Base-by-base conservation (phyloP, 495 filamentous ascomycete genomes). In the Penicillium cinerascens region DNA sequence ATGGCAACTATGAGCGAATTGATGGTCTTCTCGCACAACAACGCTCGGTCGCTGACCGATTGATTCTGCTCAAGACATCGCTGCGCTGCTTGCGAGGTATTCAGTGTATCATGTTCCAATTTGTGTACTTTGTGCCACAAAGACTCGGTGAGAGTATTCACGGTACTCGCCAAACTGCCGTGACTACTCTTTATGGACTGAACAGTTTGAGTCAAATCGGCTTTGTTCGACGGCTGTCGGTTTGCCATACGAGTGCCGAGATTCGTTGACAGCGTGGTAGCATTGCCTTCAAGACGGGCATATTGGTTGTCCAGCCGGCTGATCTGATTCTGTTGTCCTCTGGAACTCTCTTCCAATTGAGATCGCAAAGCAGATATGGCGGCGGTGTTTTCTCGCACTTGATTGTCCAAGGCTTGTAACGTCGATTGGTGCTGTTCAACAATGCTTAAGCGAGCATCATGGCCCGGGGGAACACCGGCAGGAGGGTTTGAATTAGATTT, bases 1-100 rank as follows among this genome's bases (percentile, higher is more conserved):
- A 75, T 35, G 9, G 49, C 67, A 25, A 56, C 42, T 9, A 29
- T 53, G 7, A 71, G 21, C 21, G 44, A 59, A 13, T 61, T 41
- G 3, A 1, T 23, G 13, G 11, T 16, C 10, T 41, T 11, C 0
- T 43, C 13, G 25, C 47, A 41, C 25, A 27, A 40, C 15, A 10
- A 18, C 16, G 26, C 40, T 37, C 44, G 41, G 22, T 40, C 11
- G 3, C 6, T 26, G 16, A n/a, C 23, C 5, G 4, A 2, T 17
- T 41, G 8, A 41, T 8, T 33, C 3, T 33, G 29, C 10, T 13
- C 9, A 33, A 33, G 29, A 33, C 22, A 23, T 6, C 22, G 2
- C 22, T 23, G 22, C 22, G 6, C 22, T 6, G 22, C 2, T 23
- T 23, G 22, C 22, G 22, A 2, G 22, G 22, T 23, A 23, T 6